These are phyloP conservation scores for Cyberlindnera mrakii DNA, from an alignment of 805 yeast genomes.

Conservation along the genomic window DNA sequence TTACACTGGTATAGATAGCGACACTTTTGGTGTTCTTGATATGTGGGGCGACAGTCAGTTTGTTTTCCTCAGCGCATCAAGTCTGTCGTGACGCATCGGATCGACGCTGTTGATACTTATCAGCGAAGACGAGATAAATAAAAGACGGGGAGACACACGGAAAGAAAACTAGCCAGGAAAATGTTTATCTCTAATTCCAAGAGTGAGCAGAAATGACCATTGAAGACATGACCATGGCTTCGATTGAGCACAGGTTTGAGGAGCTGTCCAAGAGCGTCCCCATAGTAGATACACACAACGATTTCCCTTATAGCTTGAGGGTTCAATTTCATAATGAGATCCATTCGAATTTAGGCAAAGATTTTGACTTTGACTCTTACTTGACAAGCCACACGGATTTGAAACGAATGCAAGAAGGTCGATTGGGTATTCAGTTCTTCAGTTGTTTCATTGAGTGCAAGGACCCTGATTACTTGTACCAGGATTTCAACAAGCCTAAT, in stretches of 20 bases:
- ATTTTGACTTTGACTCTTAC: conserved; percentile 35
- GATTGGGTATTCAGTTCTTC: conserved; percentile 45
- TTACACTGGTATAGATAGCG: too few relatives aligned
- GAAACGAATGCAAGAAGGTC: conserved; percentile 35
- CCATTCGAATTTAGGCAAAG: conserved; percentile 21
- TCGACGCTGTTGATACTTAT: too few relatives aligned
- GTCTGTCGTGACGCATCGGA: too few relatives aligned
- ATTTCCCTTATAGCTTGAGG: conserved; percentile 45
- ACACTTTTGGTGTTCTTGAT: too few relatives aligned
- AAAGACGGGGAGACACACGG: too few relatives aligned
- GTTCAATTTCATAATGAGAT: conserved; percentile 39
- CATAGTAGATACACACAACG: conserved; percentile 43
- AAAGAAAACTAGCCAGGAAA: too few relatives aligned
- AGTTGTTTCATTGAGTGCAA: conserved; percentile 42
- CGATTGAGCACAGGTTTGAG: conserved; percentile 13
- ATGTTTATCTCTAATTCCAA: too few relatives aligned
- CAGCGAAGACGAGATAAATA: too few relatives aligned
- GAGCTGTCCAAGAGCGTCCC: conserved; percentile 25
- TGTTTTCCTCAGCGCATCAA: too few relatives aligned
- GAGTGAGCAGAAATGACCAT: too few relatives aligned
- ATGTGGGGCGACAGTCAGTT: too few relatives aligned
- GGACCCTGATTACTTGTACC: conserved; percentile 33
- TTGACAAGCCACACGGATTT: conserved; percentile 41
- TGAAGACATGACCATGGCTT: background rate
- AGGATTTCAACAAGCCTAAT: conserved; percentile 39